Conservation (phyloP, 2,329 filamentous ascomycete genomes). For the Neopestalotiopsis rosae region DNA sequence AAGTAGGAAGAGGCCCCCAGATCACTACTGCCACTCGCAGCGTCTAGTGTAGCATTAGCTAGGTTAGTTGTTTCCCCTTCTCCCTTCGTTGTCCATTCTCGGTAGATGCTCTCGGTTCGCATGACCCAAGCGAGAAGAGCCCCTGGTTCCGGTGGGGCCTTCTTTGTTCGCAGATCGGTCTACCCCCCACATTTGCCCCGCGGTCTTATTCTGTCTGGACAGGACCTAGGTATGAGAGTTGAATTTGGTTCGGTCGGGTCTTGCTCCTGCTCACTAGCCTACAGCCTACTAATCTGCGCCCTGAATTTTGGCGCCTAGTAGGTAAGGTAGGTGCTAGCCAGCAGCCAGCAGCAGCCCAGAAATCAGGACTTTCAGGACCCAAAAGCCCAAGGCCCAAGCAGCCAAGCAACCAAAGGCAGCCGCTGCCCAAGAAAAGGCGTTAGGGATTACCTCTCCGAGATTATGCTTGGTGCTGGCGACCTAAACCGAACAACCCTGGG, state of each 20-base stretch:
- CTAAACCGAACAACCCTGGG: not conserved
- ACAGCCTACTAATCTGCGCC: no score
- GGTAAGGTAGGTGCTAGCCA: not conserved
- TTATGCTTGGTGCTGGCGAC: not conserved
- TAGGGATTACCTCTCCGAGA: not conserved
- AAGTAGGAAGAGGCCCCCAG: no score
- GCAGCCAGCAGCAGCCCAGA: no score
- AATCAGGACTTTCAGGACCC: no score
- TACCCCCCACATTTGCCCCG: slow-evolving; percentile 10
- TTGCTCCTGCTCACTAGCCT: not conserved
- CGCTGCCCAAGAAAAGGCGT: not conserved
- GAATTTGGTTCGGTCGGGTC: not conserved
- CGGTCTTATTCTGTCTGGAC: not conserved
- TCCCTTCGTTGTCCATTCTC: slow-evolving; percentile 4
- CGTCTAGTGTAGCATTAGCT: no score
- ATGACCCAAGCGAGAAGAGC: not conserved
- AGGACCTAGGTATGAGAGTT: not conserved
- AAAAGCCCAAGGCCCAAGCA: not conserved
- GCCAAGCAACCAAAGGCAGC: not conserved
- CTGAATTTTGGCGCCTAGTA: no score
- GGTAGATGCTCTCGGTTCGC: slow-evolving; percentile 11
- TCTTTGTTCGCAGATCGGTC: not conserved
- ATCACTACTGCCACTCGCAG: no score
- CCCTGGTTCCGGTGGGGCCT: not conserved
- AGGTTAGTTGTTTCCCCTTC: no score